Evolutionary conservation across 1,284 basidiomycete genomes (phyloP), one percentile per base, ranked within the genome.

Genomic region (Phaffia rhodozyma): DNA sequence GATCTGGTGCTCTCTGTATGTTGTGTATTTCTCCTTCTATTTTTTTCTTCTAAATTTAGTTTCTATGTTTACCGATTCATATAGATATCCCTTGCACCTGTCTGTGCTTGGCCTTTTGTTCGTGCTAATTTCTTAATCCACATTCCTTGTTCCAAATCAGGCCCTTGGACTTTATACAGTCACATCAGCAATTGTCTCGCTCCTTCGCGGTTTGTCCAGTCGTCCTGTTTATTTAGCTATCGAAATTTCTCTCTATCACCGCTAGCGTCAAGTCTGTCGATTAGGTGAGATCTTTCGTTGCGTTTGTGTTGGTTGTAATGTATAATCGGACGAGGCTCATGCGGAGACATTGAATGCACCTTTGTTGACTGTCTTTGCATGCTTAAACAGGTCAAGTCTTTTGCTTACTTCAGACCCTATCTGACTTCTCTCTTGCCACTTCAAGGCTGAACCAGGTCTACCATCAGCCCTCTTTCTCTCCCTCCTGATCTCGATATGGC

Each of bases 321-420:
- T 43, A 11, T 43, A 7, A 43, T 16, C 38, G 7, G 38, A 43
- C 13, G 38, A 43, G 38, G 38, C 13, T 43, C 38, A 43, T 43
- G 38, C 13, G 38, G 38, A 43, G 38, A 43, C 13, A 43, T 43
- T 16, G 38, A 43, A 43, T 43, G 16, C 25, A 32, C n/a, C 25
- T 61, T 60, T 18, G 34, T 25, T 38, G 64, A 54, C 50, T 32
- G 49, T 59, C 21, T 54, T 55, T 21, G 63, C 57, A 49, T n/a
- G 29, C 59, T 47, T 67, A 58, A 55, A 56, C 58, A 53, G 58
- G 61, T 55, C 68, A 59, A 50, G 66, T 66, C 6, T 66, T 67
- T 49, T 66, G 60, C 58, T 68, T 66, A 59, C 69, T 68, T 55
- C 68, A 23, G 30, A 38, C 62, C 13, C 61, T 52, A 7, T 23